A percentile compares a stretch with the other conserved stretches of the same genome.
Evolutionary conservation across 2,329 filamentous ascomycete species (phyloP).

Genomic region (Rhynchosporium agropyri): DNA sequence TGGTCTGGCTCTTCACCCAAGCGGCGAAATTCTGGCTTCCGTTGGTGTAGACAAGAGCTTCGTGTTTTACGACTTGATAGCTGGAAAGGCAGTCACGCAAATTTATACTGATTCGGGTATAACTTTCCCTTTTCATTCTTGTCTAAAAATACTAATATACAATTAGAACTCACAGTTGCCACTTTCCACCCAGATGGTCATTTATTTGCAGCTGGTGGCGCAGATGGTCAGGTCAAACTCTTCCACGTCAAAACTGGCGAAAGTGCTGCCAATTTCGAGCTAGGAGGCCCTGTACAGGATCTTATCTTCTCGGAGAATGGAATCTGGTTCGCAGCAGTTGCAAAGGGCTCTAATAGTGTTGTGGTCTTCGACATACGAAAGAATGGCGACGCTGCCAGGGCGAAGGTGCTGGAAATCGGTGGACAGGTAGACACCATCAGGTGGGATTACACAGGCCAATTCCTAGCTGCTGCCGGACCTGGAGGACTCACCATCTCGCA

Average conservation of each 20-base stretch:
- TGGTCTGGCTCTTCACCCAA: conserved; percentile 78
- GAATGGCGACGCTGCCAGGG: conserved; percentile 76
- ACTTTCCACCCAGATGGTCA: conserved; percentile 98
- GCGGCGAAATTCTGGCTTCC: conserved; percentile 80
- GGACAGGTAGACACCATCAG: conserved; percentile 73
- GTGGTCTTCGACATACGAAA: conserved; percentile 93
- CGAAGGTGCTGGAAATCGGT: conserved; percentile 85
- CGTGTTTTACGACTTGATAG: conserved; percentile 79
- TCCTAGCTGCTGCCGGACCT: conserved; percentile 78
- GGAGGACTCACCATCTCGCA: conserved; percentile 85
- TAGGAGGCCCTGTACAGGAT: conserved; percentile 70
- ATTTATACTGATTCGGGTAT: conserved; percentile 79
- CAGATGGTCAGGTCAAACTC: conserved; percentile 79
- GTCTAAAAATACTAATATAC: conserved; percentile 19
- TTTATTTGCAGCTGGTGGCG: conserved; percentile 82
- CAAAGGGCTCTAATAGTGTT: conserved; percentile 75
- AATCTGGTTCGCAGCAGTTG: conserved; percentile 87
- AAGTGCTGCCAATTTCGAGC: conserved; percentile 72
- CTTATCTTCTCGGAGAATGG: conserved; percentile 95
- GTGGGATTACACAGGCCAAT: conserved; percentile 97
- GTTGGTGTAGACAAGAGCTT: conserved; percentile 92
- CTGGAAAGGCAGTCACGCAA: conserved; percentile 70
- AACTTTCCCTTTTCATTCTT: conserved; percentile 42
- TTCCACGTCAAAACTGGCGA: conserved; percentile 83
- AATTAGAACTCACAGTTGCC: conserved; percentile 58